These are phyloP conservation scores for Leccinum subgranulosum DNA, from an alignment of 768 basidiomycete species.

Conservation along the genomic window DNA sequence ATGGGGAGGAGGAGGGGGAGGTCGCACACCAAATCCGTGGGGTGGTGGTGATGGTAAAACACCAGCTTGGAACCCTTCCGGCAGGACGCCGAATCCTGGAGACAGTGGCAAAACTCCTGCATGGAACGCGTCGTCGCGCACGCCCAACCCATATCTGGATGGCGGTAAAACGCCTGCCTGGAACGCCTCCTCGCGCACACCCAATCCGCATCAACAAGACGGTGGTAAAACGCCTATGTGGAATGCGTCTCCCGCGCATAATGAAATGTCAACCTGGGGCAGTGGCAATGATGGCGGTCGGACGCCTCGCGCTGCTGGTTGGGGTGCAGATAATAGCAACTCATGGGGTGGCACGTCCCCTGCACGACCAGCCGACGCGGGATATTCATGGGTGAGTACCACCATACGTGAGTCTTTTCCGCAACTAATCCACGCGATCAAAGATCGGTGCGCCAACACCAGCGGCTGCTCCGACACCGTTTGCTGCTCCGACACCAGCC, in stretches of 20 bases:
- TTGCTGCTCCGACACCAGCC: conserved; percentile 29
- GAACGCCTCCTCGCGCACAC: conserved; percentile 48
- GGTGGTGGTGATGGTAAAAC: conserved; percentile 54
- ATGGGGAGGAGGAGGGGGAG: conserved; percentile 32
- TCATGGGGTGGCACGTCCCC: conserved; percentile 32
- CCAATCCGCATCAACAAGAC: conserved; percentile 45
- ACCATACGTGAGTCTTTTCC: conserved; percentile 19
- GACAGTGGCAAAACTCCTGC: conserved; percentile 68
- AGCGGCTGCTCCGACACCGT: conserved; percentile 39
- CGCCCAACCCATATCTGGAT: conserved; percentile 53
- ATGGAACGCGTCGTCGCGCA: conserved; percentile 49
- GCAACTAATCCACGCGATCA: conserved; percentile 4
- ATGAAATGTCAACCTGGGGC: conserved; percentile 24
- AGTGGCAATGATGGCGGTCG: conserved; percentile 39
- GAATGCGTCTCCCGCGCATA: conserved; percentile 33
- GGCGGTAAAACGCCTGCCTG: conserved; percentile 50
- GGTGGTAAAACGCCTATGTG: conserved; percentile 14
- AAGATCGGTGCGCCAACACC: conserved; percentile 37
- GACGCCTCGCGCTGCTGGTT: conserved; percentile 49
- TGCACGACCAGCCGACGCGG: conserved; percentile 28
- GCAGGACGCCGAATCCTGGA: conserved; percentile 66
- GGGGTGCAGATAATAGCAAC: conserved; percentile 30
- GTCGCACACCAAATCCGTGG: conserved; percentile 69
- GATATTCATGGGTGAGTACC: conserved; percentile 35
- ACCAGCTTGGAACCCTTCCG: conserved; percentile 61